These are phyloP conservation scores for Oenanthe sinensis DNA, from an alignment of 129 eudicot genomes.

Conservation along the genomic window DNA sequence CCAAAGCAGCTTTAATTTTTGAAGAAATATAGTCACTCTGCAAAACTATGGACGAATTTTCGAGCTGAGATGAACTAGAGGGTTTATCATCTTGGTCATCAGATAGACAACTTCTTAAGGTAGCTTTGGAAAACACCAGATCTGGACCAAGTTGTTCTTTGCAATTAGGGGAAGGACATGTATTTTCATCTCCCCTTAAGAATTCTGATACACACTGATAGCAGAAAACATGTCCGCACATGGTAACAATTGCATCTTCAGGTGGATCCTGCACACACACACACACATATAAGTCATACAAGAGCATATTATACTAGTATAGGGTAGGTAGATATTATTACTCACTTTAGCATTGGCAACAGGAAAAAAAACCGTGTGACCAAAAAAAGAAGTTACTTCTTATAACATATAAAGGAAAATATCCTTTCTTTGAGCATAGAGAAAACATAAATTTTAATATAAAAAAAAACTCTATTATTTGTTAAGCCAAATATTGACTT, in stretches of 20 bases:
- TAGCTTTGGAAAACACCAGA: slow-evolving; percentile 54
- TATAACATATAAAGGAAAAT: neutral
- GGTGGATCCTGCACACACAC: slow-evolving; percentile 66
- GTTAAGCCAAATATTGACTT: neutral
- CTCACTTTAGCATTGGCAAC: neutral
- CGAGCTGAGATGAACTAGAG: slow-evolving; percentile 23
- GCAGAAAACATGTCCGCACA: slow-evolving; percentile 90
- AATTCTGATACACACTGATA: slow-evolving; percentile 82
- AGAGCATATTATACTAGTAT: neutral
- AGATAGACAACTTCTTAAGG: slow-evolving; percentile 54
- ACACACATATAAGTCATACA: neutral
- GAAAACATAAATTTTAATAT: neutral
- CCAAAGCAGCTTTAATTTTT: slow-evolving; percentile 60
- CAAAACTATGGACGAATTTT: slow-evolving; percentile 43
- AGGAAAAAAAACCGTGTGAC: neutral
- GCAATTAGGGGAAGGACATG: slow-evolving; percentile 68
- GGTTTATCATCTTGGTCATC: slow-evolving; percentile 32
- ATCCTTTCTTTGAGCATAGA: neutral
- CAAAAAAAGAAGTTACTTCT: neutral
- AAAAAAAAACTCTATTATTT: neutral
- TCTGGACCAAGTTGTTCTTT: slow-evolving; percentile 70
- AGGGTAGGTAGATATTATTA: neutral
- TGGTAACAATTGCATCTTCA: slow-evolving; percentile 85
- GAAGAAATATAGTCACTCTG: slow-evolving; percentile 62
- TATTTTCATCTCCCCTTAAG: slow-evolving; percentile 68